Evolutionary conservation across 2,329 filamentous ascomycete genomes (phyloP).

Genomic region (Xylaria sp.): DNA sequence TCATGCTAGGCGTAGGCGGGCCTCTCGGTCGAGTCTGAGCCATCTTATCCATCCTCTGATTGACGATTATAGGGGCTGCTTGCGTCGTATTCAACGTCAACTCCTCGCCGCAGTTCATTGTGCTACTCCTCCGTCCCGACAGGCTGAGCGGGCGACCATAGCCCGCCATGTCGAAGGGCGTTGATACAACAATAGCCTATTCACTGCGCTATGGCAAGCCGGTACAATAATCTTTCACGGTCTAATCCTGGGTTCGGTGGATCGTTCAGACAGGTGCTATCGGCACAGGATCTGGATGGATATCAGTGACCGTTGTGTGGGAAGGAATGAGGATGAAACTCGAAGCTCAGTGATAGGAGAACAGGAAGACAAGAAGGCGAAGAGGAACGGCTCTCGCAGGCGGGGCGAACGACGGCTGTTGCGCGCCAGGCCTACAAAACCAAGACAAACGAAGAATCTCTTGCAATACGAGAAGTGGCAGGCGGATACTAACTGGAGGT

Average conservation of each 20-base stretch:
- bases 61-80: constrained; percentile 40
- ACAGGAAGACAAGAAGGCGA: neutral
- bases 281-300: neutral
- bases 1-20: constrained; percentile 69
- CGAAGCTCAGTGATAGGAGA: neutral
- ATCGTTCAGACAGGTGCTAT: neutral
- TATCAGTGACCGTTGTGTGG: constrained; percentile 8
- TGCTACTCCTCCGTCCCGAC: constrained; percentile 63
- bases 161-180: constrained; percentile 41
- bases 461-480: neutral
- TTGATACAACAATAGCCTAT: constrained; percentile 14
- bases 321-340: neutral
- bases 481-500: neutral
- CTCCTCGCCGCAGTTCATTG: constrained; percentile 55
- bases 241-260: constrained; percentile 2
- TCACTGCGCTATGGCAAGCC: constrained; percentile 3
- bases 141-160: constrained; percentile 59
- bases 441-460: neutral
- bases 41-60: constrained; percentile 58
- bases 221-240: constrained; percentile 2
- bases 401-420: neutral
- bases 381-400: neutral
- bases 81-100: constrained; percentile 56
- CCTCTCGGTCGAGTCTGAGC: constrained; percentile 55
- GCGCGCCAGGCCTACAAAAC: constrained; percentile 1